Evolutionary conservation across 2,329 filamentous ascomycete species (phyloP), one percentile per base, ranked within the genome.

Genomic region (Colletotrichum lentis): DNA sequence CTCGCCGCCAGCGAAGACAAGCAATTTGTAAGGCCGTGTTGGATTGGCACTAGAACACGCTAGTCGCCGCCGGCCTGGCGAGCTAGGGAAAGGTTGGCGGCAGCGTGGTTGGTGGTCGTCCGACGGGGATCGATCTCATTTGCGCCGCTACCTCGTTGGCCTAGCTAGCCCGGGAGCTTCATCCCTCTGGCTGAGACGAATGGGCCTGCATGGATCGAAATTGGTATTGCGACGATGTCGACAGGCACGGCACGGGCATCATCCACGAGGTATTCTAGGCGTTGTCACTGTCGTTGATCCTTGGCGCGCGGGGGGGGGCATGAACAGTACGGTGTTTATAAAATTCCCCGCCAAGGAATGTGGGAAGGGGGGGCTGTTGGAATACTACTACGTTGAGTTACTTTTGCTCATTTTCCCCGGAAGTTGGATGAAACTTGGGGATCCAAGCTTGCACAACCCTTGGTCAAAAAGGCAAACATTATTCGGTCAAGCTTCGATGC

Each of bases 391-490:
- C n/a, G n/a, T n/a, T n/a, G n/a, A n/a, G n/a, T n/a, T 14, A 22
- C 24, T 16, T 20, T 11, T 35, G 31, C 44, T 37, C 37, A 31
- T 14, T 22, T 52, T 31, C 6, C 49, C 47, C 22, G 60, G 10
- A 37, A 41, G 44, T 52, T 14, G 35, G 55, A 61, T 67, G 54
- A 59, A 64, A 59, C 64, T 58, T 20, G 5, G 20, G 31, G 46
- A 47, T 46, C 49, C 12, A 18, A 20, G 12, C 3, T 53, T 35
- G 27, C 31, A 16, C 49, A 31, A 31, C 27, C 47, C 62, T 20
- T 18, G n/a, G 11, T 24, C 16, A 24, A 24, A 8, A 57, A 69
- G 55, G 27, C 62, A 66, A 66, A 60, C 55, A 66, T 41, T 50
- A 65, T 44, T 61, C 56, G 43, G 62, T 55, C 24, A 56, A 65